These are phyloP conservation scores for Medicago ruthenica DNA, from an alignment of 306 rosid species.

Conservation along the genomic window DNA sequence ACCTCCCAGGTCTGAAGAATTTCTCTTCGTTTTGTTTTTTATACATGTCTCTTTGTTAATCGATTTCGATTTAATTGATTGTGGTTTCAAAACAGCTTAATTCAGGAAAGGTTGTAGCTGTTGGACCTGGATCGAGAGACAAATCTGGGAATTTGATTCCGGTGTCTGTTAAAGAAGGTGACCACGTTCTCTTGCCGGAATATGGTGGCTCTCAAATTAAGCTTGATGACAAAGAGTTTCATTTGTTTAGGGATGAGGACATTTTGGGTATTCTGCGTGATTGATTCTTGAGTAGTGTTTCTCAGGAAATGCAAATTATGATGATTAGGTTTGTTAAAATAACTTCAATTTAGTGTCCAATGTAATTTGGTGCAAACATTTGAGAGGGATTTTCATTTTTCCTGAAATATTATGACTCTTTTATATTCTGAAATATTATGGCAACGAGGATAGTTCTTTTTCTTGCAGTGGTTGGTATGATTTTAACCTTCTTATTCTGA, in stretches of 20 bases:
- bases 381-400: not conserved
- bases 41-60: not conserved
- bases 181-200: constrained; percentile 88
- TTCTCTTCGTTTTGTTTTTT: not conserved
- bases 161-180: constrained; percentile 75
- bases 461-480: not conserved
- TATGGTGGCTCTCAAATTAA: constrained; percentile 86
- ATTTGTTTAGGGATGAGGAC: constrained; percentile 67
- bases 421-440: constrained; percentile 12
- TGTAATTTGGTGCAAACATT: not conserved
- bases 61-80: constrained; percentile 1
- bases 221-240: constrained; percentile 88
- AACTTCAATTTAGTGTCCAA: not conserved
- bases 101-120: constrained; percentile 87
- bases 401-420: not conserved
- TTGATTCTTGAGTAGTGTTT: constrained; percentile 28
- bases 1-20: constrained; percentile 65
- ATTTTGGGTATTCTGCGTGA: constrained; percentile 61
- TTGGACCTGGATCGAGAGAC: constrained; percentile 83
- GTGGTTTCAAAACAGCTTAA: constrained; percentile 58
- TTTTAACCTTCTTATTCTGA: too few species aligned
- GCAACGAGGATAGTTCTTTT: constrained; percentile 9
- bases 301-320: not conserved
- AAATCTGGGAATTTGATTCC: constrained; percentile 74
- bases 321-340: constrained; percentile 17